A percentile compares a stretch with the other conserved stretches of the same genome.
Conservation (phyloP, 495 filamentous ascomycete species). For the Acidomyces sp. region DNA sequence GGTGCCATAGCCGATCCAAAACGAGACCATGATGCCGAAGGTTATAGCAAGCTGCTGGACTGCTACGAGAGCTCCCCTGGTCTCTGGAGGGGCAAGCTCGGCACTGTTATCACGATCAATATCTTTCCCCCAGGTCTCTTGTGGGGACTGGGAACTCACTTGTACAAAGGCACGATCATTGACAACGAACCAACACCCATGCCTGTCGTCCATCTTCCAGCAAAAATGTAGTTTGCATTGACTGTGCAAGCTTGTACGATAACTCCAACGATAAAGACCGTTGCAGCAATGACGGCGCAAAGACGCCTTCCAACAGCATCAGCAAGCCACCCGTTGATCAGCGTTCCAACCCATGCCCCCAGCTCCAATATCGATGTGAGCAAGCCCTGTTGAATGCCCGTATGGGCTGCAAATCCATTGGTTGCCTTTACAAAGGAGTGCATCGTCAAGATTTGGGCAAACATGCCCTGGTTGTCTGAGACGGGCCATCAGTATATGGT, state of each 20-base stretch:
- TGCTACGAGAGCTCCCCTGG: constrained; percentile 60
- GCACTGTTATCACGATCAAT: too few relatives aligned
- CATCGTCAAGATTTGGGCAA: constrained; percentile 8
- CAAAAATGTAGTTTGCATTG: constrained; percentile 48
- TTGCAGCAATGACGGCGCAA: constrained; percentile 52
- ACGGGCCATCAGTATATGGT: too few relatives aligned
- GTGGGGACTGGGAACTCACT: too few relatives aligned
- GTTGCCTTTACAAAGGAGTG: constrained; percentile 3
- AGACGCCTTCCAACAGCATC: constrained; percentile 61
- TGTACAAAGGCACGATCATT: constrained; percentile 55
- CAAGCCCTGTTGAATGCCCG: constrained; percentile 1
- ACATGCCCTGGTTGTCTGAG: constrained; percentile 14
- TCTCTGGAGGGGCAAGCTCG: constrained; percentile 48
- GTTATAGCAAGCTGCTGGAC: constrained; percentile 70
- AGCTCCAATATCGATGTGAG: constrained; percentile 68
- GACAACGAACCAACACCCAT: constrained; percentile 56
- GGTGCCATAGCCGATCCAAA: constrained; percentile 66
- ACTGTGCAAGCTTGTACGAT: constrained; percentile 52
- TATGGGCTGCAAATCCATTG: not conserved
- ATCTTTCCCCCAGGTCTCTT: too few relatives aligned
- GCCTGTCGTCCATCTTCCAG: constrained; percentile 54
- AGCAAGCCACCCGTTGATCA: constrained; percentile 61
- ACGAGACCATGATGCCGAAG: constrained; percentile 67
- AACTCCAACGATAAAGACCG: constrained; percentile 67
- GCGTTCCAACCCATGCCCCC: constrained; percentile 67